Evolutionary conservation across 164 flowering plant genomes (phyloP), one percentile per base, ranked within the genome.

Genomic region (Nymphaea colorata): DNA sequence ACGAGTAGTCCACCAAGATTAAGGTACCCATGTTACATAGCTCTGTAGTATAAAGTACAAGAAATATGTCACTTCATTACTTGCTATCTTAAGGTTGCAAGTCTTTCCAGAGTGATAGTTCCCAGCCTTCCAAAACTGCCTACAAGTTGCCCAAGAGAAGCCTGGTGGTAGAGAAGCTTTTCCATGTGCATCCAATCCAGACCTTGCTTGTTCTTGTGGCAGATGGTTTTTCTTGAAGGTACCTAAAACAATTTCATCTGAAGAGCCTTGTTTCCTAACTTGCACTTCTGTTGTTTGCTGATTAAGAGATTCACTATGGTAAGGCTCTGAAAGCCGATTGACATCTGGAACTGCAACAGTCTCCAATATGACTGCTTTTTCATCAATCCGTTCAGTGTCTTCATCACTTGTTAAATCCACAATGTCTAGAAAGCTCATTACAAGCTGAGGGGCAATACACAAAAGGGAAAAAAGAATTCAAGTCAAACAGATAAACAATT

Each of bases 41-140:
- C n/a, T 61, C 5, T 16, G 63, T 4, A 6, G n/a, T 6, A 6
- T 5, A 61, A 61, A 16, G 41, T 6, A 61, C 8, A 16, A 15
- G 41, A 6, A 42, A 62, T 16, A 59, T 14, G 44, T 17, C 44
- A 61, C 18, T 44, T 47, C 25, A 76, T 64, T 84, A 91, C 96
- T 78, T 80, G 79, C 82, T 61, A 69, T 43, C 5, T 70, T 53
- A 62, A 73, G 55, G 69, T 78, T 79, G 18, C 82, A 68, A 67
- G 71, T 72, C 68, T 68, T 75, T 44, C 66, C 80, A 59, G 77
- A 84, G 10, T 81, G 73, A 55, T 89, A 89, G 70, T 74, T 76
- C 66, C 98, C 98, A 74, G 98, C 93, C 81, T 86, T 91, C 97
- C 97, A 94, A 66, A 94, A 94, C 66, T 88, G 93, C 36, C 97